phyloP scores from a whole-genome alignment of 2,329 filamentous ascomycete genomes.

The Eurotiales sp. region DNA sequence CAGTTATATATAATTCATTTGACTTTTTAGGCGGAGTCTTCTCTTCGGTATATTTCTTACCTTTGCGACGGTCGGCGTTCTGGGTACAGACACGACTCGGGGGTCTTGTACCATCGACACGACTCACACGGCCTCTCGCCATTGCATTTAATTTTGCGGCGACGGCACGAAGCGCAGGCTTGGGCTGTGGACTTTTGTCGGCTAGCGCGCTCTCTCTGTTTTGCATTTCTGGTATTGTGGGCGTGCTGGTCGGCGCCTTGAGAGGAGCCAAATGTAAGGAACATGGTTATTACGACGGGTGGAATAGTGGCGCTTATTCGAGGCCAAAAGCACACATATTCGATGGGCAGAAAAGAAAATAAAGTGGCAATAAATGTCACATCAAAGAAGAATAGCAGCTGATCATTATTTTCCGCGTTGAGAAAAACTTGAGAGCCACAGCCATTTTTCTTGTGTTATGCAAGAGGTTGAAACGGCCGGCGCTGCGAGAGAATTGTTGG shows the following conservation, averaged over 20 bases:
- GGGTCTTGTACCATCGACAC: conserved; percentile 75
- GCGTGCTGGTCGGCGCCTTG: background rate
- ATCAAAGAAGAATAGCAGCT: too few species aligned
- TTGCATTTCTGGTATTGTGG: background rate
- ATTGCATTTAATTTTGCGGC: conserved; percentile 80
- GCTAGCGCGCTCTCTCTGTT: background rate
- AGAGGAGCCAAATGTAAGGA: conserved; percentile 9
- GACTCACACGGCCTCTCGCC: conserved; percentile 78
- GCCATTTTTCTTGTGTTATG: too few species aligned
- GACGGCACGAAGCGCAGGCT: conserved; percentile 52
- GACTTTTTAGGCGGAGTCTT: background rate
- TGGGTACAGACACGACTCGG: conserved; percentile 74
- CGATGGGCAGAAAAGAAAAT: too few species aligned
- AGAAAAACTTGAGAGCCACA: too few species aligned
- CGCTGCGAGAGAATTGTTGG: too few species aligned
- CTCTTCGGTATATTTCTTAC: background rate
- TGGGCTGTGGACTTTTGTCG: conserved; percentile 4
- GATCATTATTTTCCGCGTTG: too few species aligned
- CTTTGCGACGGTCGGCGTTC: conserved; percentile 54
- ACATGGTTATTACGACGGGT: conserved; percentile 3
- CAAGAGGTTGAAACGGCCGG: too few species aligned
- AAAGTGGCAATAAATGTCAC: too few species aligned
- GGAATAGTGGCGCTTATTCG: too few species aligned
- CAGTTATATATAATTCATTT: background rate
- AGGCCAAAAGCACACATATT: too few species aligned